These are phyloP conservation scores for Magnolia officinalis DNA, from an alignment of 164 flowering plant species.

Conservation along the genomic window DNA sequence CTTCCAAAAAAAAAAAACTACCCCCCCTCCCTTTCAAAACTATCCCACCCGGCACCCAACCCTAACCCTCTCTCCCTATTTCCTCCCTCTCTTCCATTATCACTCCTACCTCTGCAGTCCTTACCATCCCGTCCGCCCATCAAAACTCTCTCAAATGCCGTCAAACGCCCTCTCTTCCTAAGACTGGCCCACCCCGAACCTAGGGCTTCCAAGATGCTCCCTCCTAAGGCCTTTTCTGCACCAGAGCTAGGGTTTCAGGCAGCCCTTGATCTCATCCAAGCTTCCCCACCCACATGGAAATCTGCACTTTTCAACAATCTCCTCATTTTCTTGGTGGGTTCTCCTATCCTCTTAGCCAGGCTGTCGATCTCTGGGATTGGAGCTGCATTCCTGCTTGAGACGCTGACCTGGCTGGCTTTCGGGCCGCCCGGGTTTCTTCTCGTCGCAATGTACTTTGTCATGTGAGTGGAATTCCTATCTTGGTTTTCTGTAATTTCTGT, in stretches of 20 bases:
- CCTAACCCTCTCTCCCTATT: no score
- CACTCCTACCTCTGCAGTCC: not conserved
- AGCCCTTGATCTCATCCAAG: constrained; percentile 39
- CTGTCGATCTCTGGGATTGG: constrained; percentile 69
- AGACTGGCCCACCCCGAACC: constrained; percentile 3
- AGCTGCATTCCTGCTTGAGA: constrained; percentile 83
- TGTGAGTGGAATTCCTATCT: constrained; percentile 40
- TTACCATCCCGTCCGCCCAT: not conserved
- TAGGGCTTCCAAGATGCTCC: constrained; percentile 10
- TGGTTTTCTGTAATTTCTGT: not conserved
- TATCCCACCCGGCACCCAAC: no score
- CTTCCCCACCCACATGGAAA: constrained; percentile 74
- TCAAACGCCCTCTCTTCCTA: constrained; percentile 4
- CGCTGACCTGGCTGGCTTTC: constrained; percentile 90
- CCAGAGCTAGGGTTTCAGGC: constrained; percentile 27
- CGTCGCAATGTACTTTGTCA: constrained; percentile 73
- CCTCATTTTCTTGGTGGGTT: constrained; percentile 68
- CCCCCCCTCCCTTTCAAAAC: no score
- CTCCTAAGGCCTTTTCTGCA: constrained; percentile 3
- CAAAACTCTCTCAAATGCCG: not conserved
- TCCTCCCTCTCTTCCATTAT: not conserved
- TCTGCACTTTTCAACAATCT: constrained; percentile 65
- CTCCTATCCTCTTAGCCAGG: constrained; percentile 73
- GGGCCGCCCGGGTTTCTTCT: constrained; percentile 75
- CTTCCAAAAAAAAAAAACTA: no score